Conservation (phyloP, 1,139 yeast genomes). For the Zygoascus sp. region DNA sequence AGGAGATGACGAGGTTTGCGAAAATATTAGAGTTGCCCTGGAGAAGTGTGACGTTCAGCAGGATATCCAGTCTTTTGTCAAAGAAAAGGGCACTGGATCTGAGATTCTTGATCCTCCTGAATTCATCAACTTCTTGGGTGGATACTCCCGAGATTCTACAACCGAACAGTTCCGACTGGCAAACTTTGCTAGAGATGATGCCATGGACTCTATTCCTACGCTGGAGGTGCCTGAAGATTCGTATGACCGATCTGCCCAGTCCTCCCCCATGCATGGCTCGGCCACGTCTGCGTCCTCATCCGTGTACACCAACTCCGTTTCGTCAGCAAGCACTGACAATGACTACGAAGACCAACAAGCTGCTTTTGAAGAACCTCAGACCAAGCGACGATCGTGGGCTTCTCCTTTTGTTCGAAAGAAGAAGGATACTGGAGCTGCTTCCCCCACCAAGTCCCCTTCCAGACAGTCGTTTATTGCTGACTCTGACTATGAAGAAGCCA, state of each 20-base stretch:
- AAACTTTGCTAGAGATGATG: slow-evolving; percentile 27
- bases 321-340: slow-evolving; percentile 26
- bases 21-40: slow-evolving; percentile 58
- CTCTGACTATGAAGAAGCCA: slow-evolving; percentile 8
- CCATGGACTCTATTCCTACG: slow-evolving; percentile 14
- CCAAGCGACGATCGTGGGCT: slow-evolving; percentile 37
- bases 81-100: slow-evolving; percentile 61
- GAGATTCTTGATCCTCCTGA: slow-evolving; percentile 55
- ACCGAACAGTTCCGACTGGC: slow-evolving; percentile 30
- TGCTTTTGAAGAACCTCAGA: slow-evolving; percentile 9
- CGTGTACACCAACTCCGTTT: slow-evolving; percentile 30
- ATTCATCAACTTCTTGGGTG: slow-evolving; percentile 47
- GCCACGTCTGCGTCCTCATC: slow-evolving; percentile 31
- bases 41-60: slow-evolving; percentile 63
- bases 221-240: slow-evolving; percentile 11
- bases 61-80: slow-evolving; percentile 57
- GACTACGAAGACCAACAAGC: slow-evolving; percentile 14
- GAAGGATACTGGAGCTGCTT: slow-evolving; percentile 19
- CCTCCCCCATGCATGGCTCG: slow-evolving; percentile 10
- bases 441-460: slow-evolving; percentile 16
- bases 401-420: slow-evolving; percentile 38
- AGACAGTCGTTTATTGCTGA: slow-evolving; percentile 16
- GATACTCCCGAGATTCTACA: slow-evolving; percentile 35
- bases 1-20: slow-evolving; percentile 71
- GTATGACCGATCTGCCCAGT: slow-evolving; percentile 1